Conservation (phyloP, 2,329 filamentous ascomycete genomes). For the Nigrospora oryzae region DNA sequence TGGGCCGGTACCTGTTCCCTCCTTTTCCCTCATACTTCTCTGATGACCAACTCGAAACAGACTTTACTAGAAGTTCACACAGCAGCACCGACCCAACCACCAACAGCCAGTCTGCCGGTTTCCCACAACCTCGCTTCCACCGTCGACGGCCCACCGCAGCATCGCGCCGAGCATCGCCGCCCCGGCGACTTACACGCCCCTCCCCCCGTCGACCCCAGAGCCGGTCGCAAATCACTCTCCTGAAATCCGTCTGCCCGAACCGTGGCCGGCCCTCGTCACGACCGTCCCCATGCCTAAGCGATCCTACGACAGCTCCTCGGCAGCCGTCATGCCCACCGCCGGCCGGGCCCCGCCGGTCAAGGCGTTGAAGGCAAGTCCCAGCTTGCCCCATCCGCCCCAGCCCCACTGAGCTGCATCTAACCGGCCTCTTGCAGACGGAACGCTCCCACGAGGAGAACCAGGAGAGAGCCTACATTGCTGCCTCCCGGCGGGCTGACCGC, state of each 20-base stretch:
- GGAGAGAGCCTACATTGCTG: conserved; percentile 85
- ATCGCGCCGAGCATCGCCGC: neutral
- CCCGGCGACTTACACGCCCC: neutral
- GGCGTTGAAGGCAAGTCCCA: conserved; percentile 21
- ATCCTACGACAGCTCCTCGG: conserved; percentile 20
- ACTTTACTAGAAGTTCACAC: too few relatives aligned
- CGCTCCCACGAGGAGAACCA: conserved; percentile 75
- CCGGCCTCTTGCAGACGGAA: conserved; percentile 45
- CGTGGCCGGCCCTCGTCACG: neutral
- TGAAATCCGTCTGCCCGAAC: neutral
- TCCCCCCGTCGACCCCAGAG: neutral
- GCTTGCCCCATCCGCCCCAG: neutral
- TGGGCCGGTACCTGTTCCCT: too few relatives aligned
- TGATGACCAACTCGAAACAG: too few relatives aligned
- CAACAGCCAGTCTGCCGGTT: neutral
- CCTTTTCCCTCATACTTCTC: too few relatives aligned
- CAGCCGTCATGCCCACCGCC: conserved; percentile 18
- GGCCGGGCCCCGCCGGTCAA: conserved; percentile 23
- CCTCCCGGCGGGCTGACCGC: conserved; percentile 77
- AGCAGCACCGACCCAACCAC: too few relatives aligned
- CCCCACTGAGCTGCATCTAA: conserved; percentile 8
- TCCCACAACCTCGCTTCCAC: neutral
- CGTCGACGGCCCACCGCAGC: neutral
- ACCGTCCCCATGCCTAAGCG: conserved; percentile 27
- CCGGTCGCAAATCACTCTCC: neutral